These are phyloP conservation scores for Licmophora abbreviata DNA, from an alignment of 108 stramenopile genomes.

Conservation along the genomic window DNA sequence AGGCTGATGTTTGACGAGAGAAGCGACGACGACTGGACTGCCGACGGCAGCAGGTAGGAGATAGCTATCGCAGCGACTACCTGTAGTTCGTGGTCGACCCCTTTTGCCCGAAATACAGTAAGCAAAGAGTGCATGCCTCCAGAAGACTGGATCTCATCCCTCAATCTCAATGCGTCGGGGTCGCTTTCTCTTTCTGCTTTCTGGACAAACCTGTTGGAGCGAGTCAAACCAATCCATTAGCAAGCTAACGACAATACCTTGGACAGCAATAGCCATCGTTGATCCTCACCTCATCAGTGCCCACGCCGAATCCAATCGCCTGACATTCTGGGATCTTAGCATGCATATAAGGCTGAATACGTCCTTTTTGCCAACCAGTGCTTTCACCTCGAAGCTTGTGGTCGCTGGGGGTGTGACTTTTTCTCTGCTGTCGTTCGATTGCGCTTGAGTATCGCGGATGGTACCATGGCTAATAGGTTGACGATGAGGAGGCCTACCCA, in stretches of 20 bases:
- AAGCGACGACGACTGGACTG: constrained; percentile 18
- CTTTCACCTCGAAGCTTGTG: constrained; percentile 19
- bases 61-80: constrained; percentile 46
- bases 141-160: constrained; percentile 44
- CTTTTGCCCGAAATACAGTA: constrained; percentile 30
- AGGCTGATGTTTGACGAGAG: constrained; percentile 13
- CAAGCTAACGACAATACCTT: neutral
- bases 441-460: neutral
- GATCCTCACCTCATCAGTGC: constrained; percentile 30
- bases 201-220: neutral
- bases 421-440: neutral
- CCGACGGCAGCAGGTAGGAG: constrained; percentile 41
- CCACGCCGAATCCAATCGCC: constrained; percentile 28
- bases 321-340: constrained; percentile 31
- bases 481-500: neutral
- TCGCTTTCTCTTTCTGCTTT: neutral
- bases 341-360: constrained; percentile 52
- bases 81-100: constrained; percentile 16
- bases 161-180: constrained; percentile 1
- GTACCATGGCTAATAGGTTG: no score
- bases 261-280: neutral
- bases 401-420: neutral
- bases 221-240: neutral
- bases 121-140: constrained; percentile 60
- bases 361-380: constrained; percentile 41